Base-by-base conservation (phyloP, 2,329 filamentous ascomycete genomes). In the Bipolaris gigantea region DNA sequence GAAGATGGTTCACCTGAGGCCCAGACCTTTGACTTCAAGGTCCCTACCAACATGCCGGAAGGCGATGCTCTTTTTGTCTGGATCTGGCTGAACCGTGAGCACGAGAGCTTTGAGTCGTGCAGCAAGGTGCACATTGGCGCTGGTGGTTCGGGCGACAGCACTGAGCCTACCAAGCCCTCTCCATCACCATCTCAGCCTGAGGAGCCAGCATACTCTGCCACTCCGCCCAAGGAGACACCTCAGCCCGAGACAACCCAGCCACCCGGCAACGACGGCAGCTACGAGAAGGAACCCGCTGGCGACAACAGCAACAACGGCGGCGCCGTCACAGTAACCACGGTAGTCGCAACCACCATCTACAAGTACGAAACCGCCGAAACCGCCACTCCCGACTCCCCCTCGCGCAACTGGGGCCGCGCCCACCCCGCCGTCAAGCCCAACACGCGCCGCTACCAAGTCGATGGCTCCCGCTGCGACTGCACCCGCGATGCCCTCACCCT, bases 1-100 rank as follows among this genome's bases (percentile, higher is more conserved):
- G 54, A 72, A 16, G 66, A 72, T 23, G 74, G 74, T 11, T 74
- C 71, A 7, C 73, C 76, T 3, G 65, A 67, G 13, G 71, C 71
- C 5, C 79, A 80, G 57, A 70, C 69, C 9, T 81, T 80, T 62
- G 70, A 75, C 35, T 78, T 81, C 64, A 73, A 65, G 5, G 73
- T 80, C 4, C 79, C 79, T 0, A 66, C 59, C 13, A 77, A 79
- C 47, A 66, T 80, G 51, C 73, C 74, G 2, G 53, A 66, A 5
- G 78, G 77, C 8, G 62, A 71, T n/a, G 75, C 72, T 11, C 59
- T 80, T 15, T 80, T 80, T 54, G 74, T 73, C 1, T 80, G 77
- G 79, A 75, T 75, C 1, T 80, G 78, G 79, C 64, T 79, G 41
- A 80, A 80, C 48, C 74, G 79, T 23, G 77, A 49, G n/a, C 47